Evolutionary conservation across 148 eudicot genomes (phyloP), one percentile per base, ranked within the genome.

Genomic region (Dysphania ambrosioides): DNA sequence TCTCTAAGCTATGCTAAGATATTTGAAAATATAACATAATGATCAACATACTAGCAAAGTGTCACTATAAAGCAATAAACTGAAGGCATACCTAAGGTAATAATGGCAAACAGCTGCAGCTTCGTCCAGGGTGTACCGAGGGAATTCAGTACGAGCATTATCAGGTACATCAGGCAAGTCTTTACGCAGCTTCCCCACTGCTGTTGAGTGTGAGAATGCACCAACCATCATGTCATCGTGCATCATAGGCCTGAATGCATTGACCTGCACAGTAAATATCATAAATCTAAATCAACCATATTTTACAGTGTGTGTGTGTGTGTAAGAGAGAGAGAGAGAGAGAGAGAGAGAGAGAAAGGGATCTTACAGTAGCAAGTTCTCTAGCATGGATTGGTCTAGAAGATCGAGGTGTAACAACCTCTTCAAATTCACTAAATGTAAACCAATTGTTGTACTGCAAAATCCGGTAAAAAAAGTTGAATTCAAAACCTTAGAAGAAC

Each of bases 141-240:
- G 88, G 61, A 92, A 77, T 78, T 84, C 77, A 32, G 83, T 57
- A 66, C 97, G 97, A 74, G 97, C 94, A 82, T 82, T 89, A 64
- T 53, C 35, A 3, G 99, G 94, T 81, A 96, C 97, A 83, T 78
- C 91, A 58, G 97, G 99, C 70, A 96, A 78, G 66, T 96, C 91
- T 81, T 81, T 81, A 27, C 97, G 92, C 72, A 96, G 85, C 79
- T 90, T 96, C 66, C 99, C 99, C 31, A 96, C 99, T 27, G 97
- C 89, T 60, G 99, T 96, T 59, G 99, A 96, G 78, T 96, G 99
- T 65, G 99, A 92, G 85, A 92, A 96, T 68, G 97, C 97, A 73
- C 99, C 99, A 58, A 96, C 89, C 99, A 90, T 96, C 99, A 96
- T n/a, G n/a, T n/a, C n/a, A n/a, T n/a, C n/a, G n/a, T 92, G 91